phyloP scores from a whole-genome alignment of 305 asterid genomes.

The Lippia alba region DNA sequence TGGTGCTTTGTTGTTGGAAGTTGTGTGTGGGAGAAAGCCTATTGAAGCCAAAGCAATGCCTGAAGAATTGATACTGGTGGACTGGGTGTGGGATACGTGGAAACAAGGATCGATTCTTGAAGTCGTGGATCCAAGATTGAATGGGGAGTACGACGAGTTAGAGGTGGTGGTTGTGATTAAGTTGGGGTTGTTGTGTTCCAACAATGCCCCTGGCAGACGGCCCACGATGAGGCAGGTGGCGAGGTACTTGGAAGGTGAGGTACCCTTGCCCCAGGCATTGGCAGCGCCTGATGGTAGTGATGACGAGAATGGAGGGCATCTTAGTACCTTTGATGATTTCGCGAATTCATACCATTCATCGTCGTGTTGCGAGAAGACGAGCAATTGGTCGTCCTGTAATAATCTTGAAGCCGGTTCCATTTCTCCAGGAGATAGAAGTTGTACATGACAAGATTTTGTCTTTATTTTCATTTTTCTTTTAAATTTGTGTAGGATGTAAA shows the following conservation, averaged over 20 bases:
- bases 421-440: conserved; percentile 29
- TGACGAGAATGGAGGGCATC: conserved; percentile 26
- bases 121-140: conserved; percentile 56
- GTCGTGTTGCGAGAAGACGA: conserved; percentile 50
- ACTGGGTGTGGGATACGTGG: conserved; percentile 81
- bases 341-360: conserved; percentile 53
- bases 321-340: conserved; percentile 38
- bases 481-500: not conserved
- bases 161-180: conserved; percentile 58
- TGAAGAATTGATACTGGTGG: conserved; percentile 68
- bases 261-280: conserved; percentile 46
- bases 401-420: conserved; percentile 47
- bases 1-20: conserved; percentile 73
- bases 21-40: conserved; percentile 70
- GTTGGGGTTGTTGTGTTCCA: conserved; percentile 64
- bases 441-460: not conserved
- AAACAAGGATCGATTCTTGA: conserved; percentile 47
- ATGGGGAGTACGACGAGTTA: conserved; percentile 42
- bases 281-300: conserved; percentile 33
- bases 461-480: not conserved
- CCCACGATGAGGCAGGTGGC: conserved; percentile 63
- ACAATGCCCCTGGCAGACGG: conserved; percentile 41
- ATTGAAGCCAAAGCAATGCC: conserved; percentile 65
- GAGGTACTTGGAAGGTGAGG: conserved; percentile 57
- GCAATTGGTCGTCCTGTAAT: conserved; percentile 44